These are phyloP conservation scores for Penicillium expansum DNA, from an alignment of 2,329 filamentous ascomycete species.

Conservation along the genomic window DNA sequence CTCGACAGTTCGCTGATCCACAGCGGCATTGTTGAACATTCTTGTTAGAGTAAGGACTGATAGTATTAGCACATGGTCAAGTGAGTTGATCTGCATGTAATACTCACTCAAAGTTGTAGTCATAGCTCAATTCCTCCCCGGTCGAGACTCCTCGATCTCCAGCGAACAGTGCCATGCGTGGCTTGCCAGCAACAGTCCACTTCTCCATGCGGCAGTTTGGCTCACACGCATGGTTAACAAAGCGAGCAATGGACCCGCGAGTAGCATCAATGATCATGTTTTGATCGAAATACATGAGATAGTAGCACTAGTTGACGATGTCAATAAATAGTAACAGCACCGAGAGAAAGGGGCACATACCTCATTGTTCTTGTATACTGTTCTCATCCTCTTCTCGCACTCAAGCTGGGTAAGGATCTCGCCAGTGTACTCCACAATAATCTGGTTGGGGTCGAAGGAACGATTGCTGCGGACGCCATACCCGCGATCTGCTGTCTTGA, in stretches of 20 bases:
- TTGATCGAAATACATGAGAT: slow-evolving; percentile 97
- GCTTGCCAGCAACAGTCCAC: slow-evolving; percentile 90
- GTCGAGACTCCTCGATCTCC: slow-evolving; percentile 87
- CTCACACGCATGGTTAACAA: slow-evolving; percentile 96
- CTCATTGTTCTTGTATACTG: slow-evolving; percentile 89
- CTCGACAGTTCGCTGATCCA: slow-evolving; percentile 59
- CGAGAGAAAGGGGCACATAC: slow-evolving; percentile 50
- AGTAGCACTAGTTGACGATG: slow-evolving; percentile 69
- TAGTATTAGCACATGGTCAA: slow-evolving; percentile 12
- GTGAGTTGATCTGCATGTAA: neutral
- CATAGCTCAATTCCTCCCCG: slow-evolving; percentile 93
- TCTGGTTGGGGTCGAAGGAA: slow-evolving; percentile 81
- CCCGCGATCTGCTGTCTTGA: slow-evolving; percentile 84
- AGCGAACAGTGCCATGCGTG: slow-evolving; percentile 94
- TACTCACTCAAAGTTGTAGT: slow-evolving; percentile 70
- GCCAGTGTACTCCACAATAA: slow-evolving; percentile 97
- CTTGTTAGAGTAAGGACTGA: slow-evolving; percentile 57
- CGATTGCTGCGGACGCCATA: slow-evolving; percentile 90
- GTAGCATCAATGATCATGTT: slow-evolving; percentile 99
- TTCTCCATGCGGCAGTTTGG: slow-evolving; percentile 98
- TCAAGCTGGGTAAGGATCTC: slow-evolving; percentile 96
- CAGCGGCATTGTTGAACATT: slow-evolving; percentile 65
- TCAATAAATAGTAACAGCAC: slow-evolving; percentile 12
- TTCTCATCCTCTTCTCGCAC: slow-evolving; percentile 89
- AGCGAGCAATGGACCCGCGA: slow-evolving; percentile 90